phyloP scores from a whole-genome alignment of 2,329 filamentous ascomycete genomes.

The Spiromastix sp. region DNA sequence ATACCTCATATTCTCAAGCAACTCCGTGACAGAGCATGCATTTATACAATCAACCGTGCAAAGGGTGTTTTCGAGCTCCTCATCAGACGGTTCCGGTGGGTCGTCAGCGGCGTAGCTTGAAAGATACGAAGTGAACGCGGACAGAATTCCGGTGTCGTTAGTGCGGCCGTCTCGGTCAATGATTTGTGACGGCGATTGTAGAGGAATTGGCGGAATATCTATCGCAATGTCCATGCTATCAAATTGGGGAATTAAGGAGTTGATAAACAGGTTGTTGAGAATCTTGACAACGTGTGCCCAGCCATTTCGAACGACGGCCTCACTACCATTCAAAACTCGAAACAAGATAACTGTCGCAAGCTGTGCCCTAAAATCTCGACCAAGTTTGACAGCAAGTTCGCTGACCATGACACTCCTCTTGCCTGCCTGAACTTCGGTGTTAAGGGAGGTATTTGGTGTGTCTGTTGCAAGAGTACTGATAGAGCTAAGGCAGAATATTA shows the following conservation, averaged over 20 bases:
- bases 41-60: conserved; percentile 91
- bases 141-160: conserved; percentile 77
- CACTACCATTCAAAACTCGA: conserved; percentile 77
- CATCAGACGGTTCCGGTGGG: conserved; percentile 91
- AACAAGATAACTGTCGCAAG: conserved; percentile 93
- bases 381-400: conserved; percentile 91
- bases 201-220: conserved; percentile 68
- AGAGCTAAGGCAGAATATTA: conserved; percentile 77
- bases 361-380: conserved; percentile 85
- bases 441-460: conserved; percentile 70
- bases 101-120: conserved; percentile 99
- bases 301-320: conserved; percentile 58
- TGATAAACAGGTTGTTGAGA: conserved; percentile 91
- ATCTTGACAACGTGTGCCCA: conserved; percentile 66
- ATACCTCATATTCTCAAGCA: conserved; percentile 73
- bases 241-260: conserved; percentile 79
- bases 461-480: conserved; percentile 82
- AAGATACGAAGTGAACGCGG: conserved; percentile 89
- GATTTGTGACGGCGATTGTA: conserved; percentile 84
- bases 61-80: conserved; percentile 90
- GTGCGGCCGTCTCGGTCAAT: conserved; percentile 76
- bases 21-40: conserved; percentile 71
- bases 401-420: conserved; percentile 97
- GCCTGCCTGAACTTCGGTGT: conserved; percentile 88
- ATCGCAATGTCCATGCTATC: conserved; percentile 58